Evolutionary conservation across 768 basidiomycete genomes (phyloP), one percentile per base, ranked within the genome.

Genomic region (Russula virescens): DNA sequence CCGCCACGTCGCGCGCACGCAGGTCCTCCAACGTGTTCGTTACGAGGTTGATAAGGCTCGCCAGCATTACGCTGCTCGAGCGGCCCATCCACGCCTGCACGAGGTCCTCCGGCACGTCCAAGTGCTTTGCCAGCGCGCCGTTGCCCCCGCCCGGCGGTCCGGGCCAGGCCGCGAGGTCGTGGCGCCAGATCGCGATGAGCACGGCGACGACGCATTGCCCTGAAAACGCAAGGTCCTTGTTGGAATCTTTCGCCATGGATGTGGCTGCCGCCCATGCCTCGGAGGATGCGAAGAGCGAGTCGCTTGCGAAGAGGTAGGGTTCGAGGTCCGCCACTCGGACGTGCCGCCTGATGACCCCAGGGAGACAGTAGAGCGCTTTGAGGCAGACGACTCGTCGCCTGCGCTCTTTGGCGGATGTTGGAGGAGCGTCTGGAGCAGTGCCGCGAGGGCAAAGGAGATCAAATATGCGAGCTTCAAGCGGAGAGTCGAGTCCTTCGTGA

Each of bases 321-420:
- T n/a, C 43, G 26, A 63, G 53, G 16, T 58, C 35, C 25, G 62
- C 46, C 16, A 21, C 34, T 35, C 56, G 57, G 18, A 63, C 5
- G 57, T 48, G 62, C n/a, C 62, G 35, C 26, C 7, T 13, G 46
- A 63, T 35, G 21, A n/a, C 16, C 11, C 56, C 51, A 1, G 56
- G 62, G 11, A 63, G 50, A 26, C 62, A 58, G 16, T 63, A 48
- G 26, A 63, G 62, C 26, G 62, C 62, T 8, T 63, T 51, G 0
- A 63, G 51, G 19, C 45, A 63, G 9, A 34, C 21, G 4, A 54
- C 18, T 7, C 62, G 62, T 26, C 62, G 56, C 50, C 46, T 38
- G 25, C 21, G 51, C 56, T 63, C 56, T 14, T 19, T 11, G 3
- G 18, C 21, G 23, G 62, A 40, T 18, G 26, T 5, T 5, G 62